Percentiles rank a stretch among this genome's conserved stretches.
Evolutionary conservation across 2,329 filamentous ascomycete species (phyloP).

Genomic region (Paecilomyces niveus): DNA sequence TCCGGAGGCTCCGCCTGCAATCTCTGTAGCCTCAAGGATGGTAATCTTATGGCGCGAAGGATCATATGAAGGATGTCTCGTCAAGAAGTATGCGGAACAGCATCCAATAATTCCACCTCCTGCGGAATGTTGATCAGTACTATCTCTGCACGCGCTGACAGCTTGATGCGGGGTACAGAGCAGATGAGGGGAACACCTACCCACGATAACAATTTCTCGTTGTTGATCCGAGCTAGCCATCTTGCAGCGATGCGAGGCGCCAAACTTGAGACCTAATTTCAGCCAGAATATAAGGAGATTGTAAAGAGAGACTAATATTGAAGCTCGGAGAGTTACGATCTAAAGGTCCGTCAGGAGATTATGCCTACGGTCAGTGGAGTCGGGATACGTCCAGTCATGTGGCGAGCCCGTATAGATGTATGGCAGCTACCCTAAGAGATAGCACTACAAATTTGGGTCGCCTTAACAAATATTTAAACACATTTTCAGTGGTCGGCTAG

Average conservation of each 20-base stretch:
- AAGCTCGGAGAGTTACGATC: not conserved
- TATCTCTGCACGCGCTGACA: constrained; percentile 2
- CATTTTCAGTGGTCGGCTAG: not conserved
- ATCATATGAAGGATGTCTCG: constrained; percentile 75
- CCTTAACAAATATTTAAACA: not conserved
- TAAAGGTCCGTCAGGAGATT: not conserved
- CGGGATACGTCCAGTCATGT: constrained; percentile 17
- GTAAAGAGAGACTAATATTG: not conserved
- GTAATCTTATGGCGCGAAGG: constrained; percentile 69
- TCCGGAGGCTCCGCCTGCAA: constrained; percentile 87
- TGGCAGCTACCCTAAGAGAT: not conserved
- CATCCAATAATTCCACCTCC: constrained; percentile 90
- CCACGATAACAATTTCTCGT: constrained; percentile 35
- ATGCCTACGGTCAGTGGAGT: constrained; percentile 21
- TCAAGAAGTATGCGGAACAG: constrained; percentile 86
- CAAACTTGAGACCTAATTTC: constrained; percentile 10
- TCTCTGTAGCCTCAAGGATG: constrained; percentile 74
- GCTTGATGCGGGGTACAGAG: constrained; percentile 15
- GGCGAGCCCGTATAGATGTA: constrained; percentile 4
- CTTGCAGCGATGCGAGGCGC: constrained; percentile 13
- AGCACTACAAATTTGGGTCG: not conserved
- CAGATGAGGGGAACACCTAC: constrained; percentile 16
- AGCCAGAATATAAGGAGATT: constrained; percentile 15
- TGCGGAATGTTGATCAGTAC: constrained; percentile 25
- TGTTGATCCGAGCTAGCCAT: constrained; percentile 24